These are phyloP conservation scores for Globisporangium heterothallicum DNA, from an alignment of 352 stramenopile species.

Conservation along the genomic window DNA sequence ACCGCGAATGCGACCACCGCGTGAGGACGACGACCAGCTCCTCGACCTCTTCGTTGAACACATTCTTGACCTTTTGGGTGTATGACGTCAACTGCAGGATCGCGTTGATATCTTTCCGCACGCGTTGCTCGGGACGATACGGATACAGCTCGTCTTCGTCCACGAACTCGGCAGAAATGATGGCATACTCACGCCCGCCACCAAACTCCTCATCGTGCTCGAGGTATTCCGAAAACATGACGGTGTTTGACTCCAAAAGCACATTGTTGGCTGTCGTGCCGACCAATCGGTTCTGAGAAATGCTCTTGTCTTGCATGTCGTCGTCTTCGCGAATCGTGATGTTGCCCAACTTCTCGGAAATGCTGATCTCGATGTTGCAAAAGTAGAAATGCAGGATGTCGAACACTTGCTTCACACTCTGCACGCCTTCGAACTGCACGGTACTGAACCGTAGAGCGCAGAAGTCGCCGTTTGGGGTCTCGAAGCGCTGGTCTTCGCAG, in stretches of 20 bases:
- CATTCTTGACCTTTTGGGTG: constrained; percentile 12
- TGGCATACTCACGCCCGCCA: constrained; percentile 24
- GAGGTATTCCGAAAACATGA: constrained; percentile 37
- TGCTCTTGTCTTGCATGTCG: constrained; percentile 33
- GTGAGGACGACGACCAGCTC: constrained; percentile 38
- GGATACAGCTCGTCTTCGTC: constrained; percentile 45
- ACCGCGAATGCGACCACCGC: constrained; percentile 28
- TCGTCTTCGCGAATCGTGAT: constrained; percentile 75
- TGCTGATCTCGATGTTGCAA: constrained; percentile 62
- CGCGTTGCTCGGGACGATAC: constrained; percentile 28
- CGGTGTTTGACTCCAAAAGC: constrained; percentile 36
- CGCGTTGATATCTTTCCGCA: constrained; percentile 38
- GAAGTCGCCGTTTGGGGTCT: constrained; percentile 36
- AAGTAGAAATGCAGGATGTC: constrained; percentile 51
- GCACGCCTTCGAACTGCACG: constrained; percentile 33
- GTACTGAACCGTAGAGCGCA: constrained; percentile 48
- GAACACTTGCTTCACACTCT: constrained; percentile 39
- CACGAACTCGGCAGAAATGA: constrained; percentile 33
- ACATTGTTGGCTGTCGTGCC: constrained; percentile 27
- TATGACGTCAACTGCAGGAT: constrained; percentile 20
- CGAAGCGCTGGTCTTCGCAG: constrained; percentile 32
- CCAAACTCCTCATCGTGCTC: constrained; percentile 19
- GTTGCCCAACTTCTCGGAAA: constrained; percentile 56
- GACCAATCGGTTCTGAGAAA: constrained; percentile 43
- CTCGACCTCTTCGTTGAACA: constrained; percentile 11